These are phyloP conservation scores for Lentinula sp. DNA, from an alignment of 768 basidiomycete species.

Conservation along the genomic window DNA sequence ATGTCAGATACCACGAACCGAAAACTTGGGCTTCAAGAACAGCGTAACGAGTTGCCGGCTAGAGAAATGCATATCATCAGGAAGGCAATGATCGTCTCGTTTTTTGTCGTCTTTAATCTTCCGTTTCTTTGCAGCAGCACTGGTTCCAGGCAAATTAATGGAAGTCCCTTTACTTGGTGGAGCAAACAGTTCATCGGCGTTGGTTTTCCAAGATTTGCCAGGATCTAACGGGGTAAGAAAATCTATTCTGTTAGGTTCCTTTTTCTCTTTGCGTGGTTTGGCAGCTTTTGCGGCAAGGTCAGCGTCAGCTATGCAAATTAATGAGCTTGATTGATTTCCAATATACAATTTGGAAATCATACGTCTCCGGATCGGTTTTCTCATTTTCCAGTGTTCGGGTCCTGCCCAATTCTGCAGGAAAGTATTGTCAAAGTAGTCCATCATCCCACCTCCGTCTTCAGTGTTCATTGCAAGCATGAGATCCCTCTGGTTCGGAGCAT, in stretches of 20 bases:
- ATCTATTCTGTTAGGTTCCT: constrained; percentile 80
- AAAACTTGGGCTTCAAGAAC: constrained; percentile 95
- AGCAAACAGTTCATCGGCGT: constrained; percentile 70
- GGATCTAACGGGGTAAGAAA: constrained; percentile 55
- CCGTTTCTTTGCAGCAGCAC: constrained; percentile 36
- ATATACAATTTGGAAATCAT: constrained; percentile 18
- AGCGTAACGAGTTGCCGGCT: constrained; percentile 84
- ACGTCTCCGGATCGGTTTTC: constrained; percentile 78
- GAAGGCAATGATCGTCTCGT: constrained; percentile 71
- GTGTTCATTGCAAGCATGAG: constrained; percentile 84
- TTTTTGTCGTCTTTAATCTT: constrained; percentile 54
- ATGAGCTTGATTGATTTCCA: not conserved
- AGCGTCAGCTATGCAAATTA: constrained; percentile 16
- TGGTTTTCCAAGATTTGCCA: constrained; percentile 53
- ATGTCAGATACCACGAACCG: constrained; percentile 45
- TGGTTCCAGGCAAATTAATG: constrained; percentile 61
- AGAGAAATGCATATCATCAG: constrained; percentile 98
- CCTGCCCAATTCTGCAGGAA: constrained; percentile 97
- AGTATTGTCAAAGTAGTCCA: constrained; percentile 88
- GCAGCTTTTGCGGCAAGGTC: constrained; percentile 38
- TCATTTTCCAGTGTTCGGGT: constrained; percentile 96
- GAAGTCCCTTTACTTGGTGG: constrained; percentile 65
- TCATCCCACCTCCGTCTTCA: constrained; percentile 45
- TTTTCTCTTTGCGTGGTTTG: constrained; percentile 58
- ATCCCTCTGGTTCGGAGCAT: constrained; percentile 69